These are phyloP conservation scores for Phytophthora europaea DNA, from an alignment of 352 stramenopile genomes.

Conservation along the genomic window DNA sequence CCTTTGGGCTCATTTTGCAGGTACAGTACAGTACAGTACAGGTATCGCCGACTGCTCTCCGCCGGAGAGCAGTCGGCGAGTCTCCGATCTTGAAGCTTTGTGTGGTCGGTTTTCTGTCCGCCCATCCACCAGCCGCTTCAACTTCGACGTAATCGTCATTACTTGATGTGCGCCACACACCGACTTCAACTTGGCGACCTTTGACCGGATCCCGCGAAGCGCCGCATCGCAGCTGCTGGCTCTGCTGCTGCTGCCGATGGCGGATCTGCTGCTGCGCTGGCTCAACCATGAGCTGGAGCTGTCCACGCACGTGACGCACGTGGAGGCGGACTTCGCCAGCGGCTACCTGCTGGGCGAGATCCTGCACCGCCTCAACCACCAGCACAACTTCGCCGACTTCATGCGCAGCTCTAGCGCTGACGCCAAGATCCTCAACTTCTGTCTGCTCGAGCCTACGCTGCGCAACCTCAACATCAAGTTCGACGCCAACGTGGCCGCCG, in stretches of 20 bases:
- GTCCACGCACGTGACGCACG: constrained; percentile 62
- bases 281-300: constrained; percentile 88
- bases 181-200: not conserved
- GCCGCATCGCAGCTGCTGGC: not conserved
- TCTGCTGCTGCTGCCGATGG: constrained; percentile 48
- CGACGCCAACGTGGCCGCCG: constrained; percentile 73
- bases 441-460: constrained; percentile 82
- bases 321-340: constrained; percentile 86
- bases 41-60: no score
- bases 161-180: constrained; percentile 5
- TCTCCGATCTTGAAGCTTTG: constrained; percentile 7
- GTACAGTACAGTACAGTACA: no score
- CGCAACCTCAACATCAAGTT: constrained; percentile 81
- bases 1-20: no score
- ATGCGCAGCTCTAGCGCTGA: constrained; percentile 73
- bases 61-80: no score
- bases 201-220: not conserved
- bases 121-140: constrained; percentile 14
- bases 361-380: constrained; percentile 88
- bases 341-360: constrained; percentile 90
- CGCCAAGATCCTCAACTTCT: constrained; percentile 93
- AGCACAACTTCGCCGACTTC: constrained; percentile 90
- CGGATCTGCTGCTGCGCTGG: constrained; percentile 82
- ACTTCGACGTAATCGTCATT: constrained; percentile 12
- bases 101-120: not conserved